phyloP scores from a whole-genome alignment of 257 asterid genomes.

The Nicotiana attenuata region DNA sequence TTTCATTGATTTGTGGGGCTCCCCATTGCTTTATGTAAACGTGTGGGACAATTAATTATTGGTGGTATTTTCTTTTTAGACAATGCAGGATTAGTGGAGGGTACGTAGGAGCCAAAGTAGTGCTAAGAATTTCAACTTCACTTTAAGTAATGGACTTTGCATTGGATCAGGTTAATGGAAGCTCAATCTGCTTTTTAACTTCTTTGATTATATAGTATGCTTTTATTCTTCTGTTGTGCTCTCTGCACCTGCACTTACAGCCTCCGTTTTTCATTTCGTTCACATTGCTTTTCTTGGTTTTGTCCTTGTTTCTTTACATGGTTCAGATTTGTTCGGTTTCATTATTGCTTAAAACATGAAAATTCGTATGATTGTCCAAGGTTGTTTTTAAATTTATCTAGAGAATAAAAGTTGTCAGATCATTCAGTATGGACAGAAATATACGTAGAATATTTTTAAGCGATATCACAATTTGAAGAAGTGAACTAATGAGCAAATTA shows the following conservation, averaged over 20 bases:
- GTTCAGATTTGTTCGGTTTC: no score
- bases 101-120: neutral
- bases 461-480: no score
- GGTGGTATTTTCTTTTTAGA: neutral
- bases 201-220: neutral
- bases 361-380: no score
- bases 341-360: no score
- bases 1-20: neutral
- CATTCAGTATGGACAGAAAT: neutral
- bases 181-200: neutral
- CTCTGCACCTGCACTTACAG: neutral
- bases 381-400: no score
- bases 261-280: neutral
- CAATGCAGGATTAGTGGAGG: neutral
- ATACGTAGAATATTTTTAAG: no score
- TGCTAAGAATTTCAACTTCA: neutral
- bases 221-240: neutral
- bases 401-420: neutral
- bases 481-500: no score
- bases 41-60: constrained; percentile 1
- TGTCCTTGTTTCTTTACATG: neutral
- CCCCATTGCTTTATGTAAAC: neutral
- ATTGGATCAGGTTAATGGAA: neutral
- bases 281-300: neutral
- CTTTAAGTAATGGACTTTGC: neutral